Evolutionary conservation across 805 yeast species (phyloP).

Genomic region (Wickerhamomyces sydowiorum): DNA sequence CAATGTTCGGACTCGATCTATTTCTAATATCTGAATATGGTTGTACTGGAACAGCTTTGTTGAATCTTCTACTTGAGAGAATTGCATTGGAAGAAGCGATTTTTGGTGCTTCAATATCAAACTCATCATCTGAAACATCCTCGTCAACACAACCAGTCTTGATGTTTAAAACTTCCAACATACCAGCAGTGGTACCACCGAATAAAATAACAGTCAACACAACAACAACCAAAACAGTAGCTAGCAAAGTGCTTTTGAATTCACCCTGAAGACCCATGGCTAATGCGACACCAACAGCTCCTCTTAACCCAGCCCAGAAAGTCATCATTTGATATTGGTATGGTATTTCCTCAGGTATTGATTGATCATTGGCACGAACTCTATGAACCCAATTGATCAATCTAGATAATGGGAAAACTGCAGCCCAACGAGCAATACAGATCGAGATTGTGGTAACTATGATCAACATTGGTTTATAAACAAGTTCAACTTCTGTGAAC

Average conservation of each 20-base stretch:
- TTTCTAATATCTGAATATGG: slow-evolving; percentile 25
- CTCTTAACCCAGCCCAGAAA: slow-evolving; percentile 98
- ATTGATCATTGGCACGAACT: slow-evolving; percentile 45
- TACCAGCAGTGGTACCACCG: slow-evolving; percentile 98
- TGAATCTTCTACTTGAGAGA: slow-evolving; percentile 14
- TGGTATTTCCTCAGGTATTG: slow-evolving; percentile 81
- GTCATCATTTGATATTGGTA: slow-evolving; percentile 97
- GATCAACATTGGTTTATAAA: slow-evolving; percentile 88
- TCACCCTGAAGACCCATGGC: slow-evolving; percentile 98
- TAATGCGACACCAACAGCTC: slow-evolving; percentile 98
- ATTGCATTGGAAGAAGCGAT: slow-evolving; percentile 11
- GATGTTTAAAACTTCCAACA: slow-evolving; percentile 92
- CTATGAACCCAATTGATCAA: slow-evolving; percentile 76
- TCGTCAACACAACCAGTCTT: slow-evolving; percentile 88
- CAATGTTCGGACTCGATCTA: slow-evolving; percentile 17
- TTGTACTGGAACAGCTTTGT: slow-evolving; percentile 2
- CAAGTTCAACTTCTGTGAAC: slow-evolving; percentile 93
- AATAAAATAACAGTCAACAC: slow-evolving; percentile 92
- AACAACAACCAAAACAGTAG: slow-evolving; percentile 94
- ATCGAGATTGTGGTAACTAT: slow-evolving; percentile 86
- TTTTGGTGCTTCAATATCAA: slow-evolving; percentile 77
- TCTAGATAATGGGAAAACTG: slow-evolving; percentile 90
- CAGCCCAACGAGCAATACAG: slow-evolving; percentile 94
- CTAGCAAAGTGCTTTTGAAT: slow-evolving; percentile 78
- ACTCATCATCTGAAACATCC: slow-evolving; percentile 85